Percentiles rank a stretch among this genome's conserved stretches.
Conservation (phyloP, 2,329 filamentous ascomycete genomes). For the Hypoxylon sp. region DNA sequence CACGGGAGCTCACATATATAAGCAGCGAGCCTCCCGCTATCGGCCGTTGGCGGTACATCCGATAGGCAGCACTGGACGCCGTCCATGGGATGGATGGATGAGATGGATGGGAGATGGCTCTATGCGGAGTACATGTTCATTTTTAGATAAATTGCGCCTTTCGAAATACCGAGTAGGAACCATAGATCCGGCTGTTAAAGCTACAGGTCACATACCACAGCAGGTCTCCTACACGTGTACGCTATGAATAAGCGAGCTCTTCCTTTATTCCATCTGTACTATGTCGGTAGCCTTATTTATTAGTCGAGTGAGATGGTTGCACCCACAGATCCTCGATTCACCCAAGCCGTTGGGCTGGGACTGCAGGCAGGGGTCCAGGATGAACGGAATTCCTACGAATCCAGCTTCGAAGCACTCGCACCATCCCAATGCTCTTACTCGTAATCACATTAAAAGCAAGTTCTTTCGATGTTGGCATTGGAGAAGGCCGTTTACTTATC, state of each 20-base stretch:
- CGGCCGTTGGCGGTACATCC: conserved; percentile 22
- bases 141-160: conserved; percentile 37
- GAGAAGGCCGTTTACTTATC: conserved; percentile 17
- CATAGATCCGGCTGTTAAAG: conserved; percentile 38
- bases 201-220: conserved; percentile 44
- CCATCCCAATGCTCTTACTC: conserved; percentile 28
- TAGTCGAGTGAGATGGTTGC: conserved; percentile 41
- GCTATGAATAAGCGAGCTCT: conserved; percentile 36
- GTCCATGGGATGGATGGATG: background rate
- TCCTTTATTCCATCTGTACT: conserved; percentile 8
- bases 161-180: conserved; percentile 32
- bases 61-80: conserved; percentile 15
- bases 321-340: conserved; percentile 45
- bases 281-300: conserved; percentile 35
- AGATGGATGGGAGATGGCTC: conserved; percentile 1
- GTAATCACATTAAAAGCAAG: conserved; percentile 36
- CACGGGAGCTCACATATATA: conserved; percentile 28
- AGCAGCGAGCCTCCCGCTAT: conserved; percentile 27
- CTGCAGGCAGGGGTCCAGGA: conserved; percentile 44
- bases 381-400: conserved; percentile 41
- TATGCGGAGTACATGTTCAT: conserved; percentile 26
- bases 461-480: conserved; percentile 19
- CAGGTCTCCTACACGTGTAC: conserved; percentile 22
- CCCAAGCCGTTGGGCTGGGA: conserved; percentile 50
- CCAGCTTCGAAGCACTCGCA: conserved; percentile 31